Evolutionary conservation across 805 yeast species (phyloP).

Genomic region (Wickerhamiella kurtzmanii): DNA sequence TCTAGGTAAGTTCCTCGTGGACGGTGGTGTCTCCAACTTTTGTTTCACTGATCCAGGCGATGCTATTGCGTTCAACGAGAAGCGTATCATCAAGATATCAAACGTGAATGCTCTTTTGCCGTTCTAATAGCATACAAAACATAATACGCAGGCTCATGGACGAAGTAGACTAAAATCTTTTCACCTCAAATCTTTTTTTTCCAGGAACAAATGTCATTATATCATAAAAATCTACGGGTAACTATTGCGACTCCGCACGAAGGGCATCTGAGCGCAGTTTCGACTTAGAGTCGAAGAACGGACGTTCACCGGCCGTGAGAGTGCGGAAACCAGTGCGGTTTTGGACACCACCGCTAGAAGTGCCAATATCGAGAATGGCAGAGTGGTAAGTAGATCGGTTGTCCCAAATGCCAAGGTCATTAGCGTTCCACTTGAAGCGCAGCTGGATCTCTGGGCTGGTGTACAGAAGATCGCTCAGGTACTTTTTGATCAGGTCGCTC

Average conservation of each 20-base stretch:
- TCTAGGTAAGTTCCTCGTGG: slow-evolving; percentile 19
- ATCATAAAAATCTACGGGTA: too few relatives aligned
- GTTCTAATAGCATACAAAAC: too few relatives aligned
- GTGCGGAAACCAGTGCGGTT: slow-evolving; percentile 22
- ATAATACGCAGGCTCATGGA: too few relatives aligned
- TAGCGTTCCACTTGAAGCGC: slow-evolving; percentile 40
- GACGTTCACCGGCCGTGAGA: slow-evolving; percentile 22
- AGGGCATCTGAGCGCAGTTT: slow-evolving; percentile 18
- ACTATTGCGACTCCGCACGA: slow-evolving; percentile 4
- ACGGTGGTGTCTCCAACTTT: slow-evolving; percentile 22
- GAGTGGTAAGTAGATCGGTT: slow-evolving; percentile 42
- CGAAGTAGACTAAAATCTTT: too few relatives aligned
- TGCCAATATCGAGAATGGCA: slow-evolving; percentile 34
- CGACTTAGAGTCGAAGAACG: slow-evolving; percentile 21
- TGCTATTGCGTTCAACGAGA: slow-evolving; percentile 18
- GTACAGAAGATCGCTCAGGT: slow-evolving; percentile 35
- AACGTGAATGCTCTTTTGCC: neutral
- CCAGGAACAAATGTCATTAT: too few relatives aligned
- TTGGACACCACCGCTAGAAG: slow-evolving; percentile 11
- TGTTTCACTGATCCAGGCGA: slow-evolving; percentile 20
- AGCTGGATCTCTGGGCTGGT: slow-evolving; percentile 44
- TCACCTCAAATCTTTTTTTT: too few relatives aligned
- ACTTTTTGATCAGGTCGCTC: slow-evolving; percentile 34
- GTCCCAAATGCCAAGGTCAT: slow-evolving; percentile 48
- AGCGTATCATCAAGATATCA: slow-evolving; percentile 2